Percentiles rank a stretch among this genome's conserved stretches.
Conservation (phyloP, 2,329 filamentous ascomycete species). For the Colletotrichum tropicale region DNA sequence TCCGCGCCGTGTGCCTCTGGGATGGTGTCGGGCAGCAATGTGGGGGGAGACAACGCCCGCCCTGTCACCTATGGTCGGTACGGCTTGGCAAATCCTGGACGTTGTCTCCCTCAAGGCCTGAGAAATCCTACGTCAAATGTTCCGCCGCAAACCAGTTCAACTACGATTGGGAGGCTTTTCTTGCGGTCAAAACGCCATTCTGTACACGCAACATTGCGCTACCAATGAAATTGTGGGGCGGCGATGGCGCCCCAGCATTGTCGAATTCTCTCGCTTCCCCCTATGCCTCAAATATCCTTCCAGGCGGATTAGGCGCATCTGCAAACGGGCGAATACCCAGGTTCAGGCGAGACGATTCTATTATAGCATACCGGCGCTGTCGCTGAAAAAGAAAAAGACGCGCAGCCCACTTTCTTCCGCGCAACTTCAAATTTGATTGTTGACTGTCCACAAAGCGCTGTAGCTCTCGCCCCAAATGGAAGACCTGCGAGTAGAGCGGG, state of each 20-base stretch:
- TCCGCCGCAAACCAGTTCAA: neutral
- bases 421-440: neutral
- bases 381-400: neutral
- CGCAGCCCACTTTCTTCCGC: neutral
- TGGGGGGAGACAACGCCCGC: neutral
- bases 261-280: neutral
- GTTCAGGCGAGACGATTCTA: neutral
- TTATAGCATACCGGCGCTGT: neutral
- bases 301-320: neutral
- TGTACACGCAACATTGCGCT: neutral
- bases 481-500: neutral
- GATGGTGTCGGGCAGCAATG: neutral
- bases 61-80: neutral
- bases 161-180: neutral
- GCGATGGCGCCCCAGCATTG: neutral
- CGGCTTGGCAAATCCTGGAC: neutral
- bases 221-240: neutral
- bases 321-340: neutral
- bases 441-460: neutral
- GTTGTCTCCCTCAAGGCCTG: neutral
- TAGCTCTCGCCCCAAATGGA: neutral
- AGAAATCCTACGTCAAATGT: neutral
- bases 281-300: neutral
- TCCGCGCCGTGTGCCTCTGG: neutral
- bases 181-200: neutral